Evolutionary conservation across 2,329 filamentous ascomycete genomes (phyloP), one percentile per base, ranked within the genome.

Genomic region (Fusarium paranaense): DNA sequence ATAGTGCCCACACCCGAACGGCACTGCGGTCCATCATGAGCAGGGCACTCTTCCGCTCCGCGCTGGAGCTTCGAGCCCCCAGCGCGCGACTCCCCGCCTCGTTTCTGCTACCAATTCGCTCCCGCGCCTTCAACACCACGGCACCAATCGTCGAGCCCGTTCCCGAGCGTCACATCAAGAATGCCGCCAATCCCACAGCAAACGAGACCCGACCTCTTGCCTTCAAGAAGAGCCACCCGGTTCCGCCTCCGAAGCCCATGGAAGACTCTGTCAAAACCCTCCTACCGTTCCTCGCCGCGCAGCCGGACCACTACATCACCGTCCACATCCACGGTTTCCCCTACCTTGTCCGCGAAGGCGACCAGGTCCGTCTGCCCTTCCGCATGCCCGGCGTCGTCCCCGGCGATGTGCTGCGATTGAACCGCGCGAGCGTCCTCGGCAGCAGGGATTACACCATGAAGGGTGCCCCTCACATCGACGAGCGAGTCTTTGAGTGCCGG

Each of bases 401-500:
- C 1, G 97, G 97, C 33, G 96, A 98, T 81, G 86, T 97, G 40
- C 87, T 99, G 69, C 93, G 95, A 8, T 88, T 99, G 67, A 96
- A 98, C 85, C 92, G 95, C 65, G 97, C 95, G 27, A 92, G 91
- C 45, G 87, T 92, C 63, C 85, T 99, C 52, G 97, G 97, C 32
- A 96, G 92, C 76, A 89, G 97, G 73, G 96, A 98, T 82, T 97
- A 94, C 84, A 98, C 96, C 6, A 87, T 98, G 73, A 94, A 95
- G 82, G 94, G 94, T 6, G 85, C 89, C 6, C 91, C 93, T n/a
- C 96, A 93, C 80, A 85, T 98, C 71, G 95, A 98, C 81, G 93
- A 96, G 83, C 85, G 91, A 63, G 83, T 98, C 67, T 98, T 95
- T 79, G 93, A 94, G 81, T 98, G 95, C 83, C 90, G 95, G 67